Percentiles rank a stretch among this genome's conserved stretches.
phyloP scores from a whole-genome alignment of 202 grass and related monocot species.

The Cymbopogon flexuosus region DNA sequence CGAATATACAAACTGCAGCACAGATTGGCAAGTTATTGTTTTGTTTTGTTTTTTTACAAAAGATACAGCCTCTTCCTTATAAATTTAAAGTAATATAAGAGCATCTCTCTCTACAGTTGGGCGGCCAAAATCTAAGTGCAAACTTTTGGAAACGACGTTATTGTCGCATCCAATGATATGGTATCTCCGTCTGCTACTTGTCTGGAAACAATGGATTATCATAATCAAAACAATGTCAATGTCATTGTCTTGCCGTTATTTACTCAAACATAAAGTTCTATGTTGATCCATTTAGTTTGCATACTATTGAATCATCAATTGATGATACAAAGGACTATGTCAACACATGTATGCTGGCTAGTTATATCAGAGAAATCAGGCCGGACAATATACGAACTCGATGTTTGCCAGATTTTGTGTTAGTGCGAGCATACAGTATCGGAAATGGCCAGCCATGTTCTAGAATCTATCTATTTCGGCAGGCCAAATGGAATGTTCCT shows the following conservation, averaged over 20 bases:
- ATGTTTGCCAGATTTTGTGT: not conserved
- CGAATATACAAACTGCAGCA: not conserved
- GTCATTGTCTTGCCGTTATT: not conserved
- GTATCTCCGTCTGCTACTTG: constrained; percentile 22
- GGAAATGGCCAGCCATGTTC: not conserved
- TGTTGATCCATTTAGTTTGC: not conserved
- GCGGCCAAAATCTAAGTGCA: constrained; percentile 21
- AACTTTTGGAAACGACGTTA: not conserved
- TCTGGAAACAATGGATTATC: constrained; percentile 26
- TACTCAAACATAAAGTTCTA: constrained; percentile 4
- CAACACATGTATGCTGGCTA: not conserved
- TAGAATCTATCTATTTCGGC: not conserved
- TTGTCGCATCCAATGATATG: constrained; percentile 32
- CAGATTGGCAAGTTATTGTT: not conserved
- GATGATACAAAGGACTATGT: not conserved
- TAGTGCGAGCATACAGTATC: not conserved
- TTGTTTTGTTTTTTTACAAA: not conserved
- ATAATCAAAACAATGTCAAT: not conserved
- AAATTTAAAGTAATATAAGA: not conserved
- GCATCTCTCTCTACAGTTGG: not conserved
- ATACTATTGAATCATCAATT: not conserved
- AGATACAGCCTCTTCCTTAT: not conserved
- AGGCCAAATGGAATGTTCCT: constrained; percentile 1
- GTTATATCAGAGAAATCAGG: not conserved
- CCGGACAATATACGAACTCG: not conserved